phyloP scores from a whole-genome alignment of 1,284 basidiomycete genomes.

The Neolentinus lepideus region DNA sequence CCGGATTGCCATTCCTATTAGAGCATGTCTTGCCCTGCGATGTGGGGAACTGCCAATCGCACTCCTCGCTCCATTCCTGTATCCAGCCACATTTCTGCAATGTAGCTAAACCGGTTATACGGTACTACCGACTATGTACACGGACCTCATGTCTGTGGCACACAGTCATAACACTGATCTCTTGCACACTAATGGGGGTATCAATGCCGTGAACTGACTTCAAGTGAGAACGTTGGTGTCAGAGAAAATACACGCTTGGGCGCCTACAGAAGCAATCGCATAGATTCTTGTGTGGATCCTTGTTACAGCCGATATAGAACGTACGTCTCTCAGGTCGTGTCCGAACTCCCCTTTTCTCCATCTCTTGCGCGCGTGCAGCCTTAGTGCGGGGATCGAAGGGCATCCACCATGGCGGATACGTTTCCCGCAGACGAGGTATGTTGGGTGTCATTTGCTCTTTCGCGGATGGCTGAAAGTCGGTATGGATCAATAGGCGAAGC shows the following conservation, averaged over 20 bases:
- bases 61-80: background rate
- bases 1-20: background rate
- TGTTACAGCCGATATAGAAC: background rate
- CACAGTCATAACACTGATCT: too few species aligned
- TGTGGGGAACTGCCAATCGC: background rate
- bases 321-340: background rate
- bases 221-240: background rate
- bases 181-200: too few species aligned
- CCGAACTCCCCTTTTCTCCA: background rate
- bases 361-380: background rate
- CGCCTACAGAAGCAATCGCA: background rate
- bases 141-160: too few species aligned
- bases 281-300: background rate
- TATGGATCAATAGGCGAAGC: background rate
- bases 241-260: background rate
- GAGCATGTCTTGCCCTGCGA: too few species aligned
- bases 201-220: background rate
- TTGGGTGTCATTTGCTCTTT: background rate
- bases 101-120: background rate
- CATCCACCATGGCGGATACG: background rate
- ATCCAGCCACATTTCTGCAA: background rate
- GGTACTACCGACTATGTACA: too few species aligned
- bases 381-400: background rate
- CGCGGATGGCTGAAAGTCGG: background rate
- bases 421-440: slow-evolving; percentile 1